Conservation (phyloP, 331 rosid species). For the Rosa hybrid region DNA sequence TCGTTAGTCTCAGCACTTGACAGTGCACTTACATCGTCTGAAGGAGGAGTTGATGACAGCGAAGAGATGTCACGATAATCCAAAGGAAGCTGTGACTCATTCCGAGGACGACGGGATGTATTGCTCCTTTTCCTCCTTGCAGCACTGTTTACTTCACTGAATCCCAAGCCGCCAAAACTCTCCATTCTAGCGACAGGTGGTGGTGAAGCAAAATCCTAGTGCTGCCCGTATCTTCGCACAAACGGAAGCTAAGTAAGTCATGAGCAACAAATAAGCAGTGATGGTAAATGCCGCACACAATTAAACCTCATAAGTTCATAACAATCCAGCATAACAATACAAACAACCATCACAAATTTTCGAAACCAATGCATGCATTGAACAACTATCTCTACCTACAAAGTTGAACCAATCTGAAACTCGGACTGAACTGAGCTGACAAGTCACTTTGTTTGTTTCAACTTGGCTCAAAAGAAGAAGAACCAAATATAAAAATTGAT, state of each 20-base stretch:
- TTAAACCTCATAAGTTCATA: not conserved
- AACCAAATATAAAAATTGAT: not conserved
- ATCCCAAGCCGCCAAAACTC: conserved; percentile 37
- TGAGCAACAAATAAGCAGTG: not conserved
- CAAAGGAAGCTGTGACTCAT: conserved; percentile 29
- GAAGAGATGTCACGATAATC: conserved; percentile 34
- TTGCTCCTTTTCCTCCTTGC: conserved; percentile 44
- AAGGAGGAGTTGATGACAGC: conserved; percentile 36
- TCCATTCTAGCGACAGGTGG: conserved; percentile 23
- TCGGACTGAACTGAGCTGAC: not conserved
- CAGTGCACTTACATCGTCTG: conserved; percentile 37
- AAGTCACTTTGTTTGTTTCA: not conserved
- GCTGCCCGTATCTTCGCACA: conserved; percentile 13
- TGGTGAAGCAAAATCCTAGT: conserved; percentile 7
- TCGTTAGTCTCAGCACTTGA: conserved; percentile 30
- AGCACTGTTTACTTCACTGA: conserved; percentile 30
- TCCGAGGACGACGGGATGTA: conserved; percentile 42
- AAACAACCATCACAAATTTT: not conserved
- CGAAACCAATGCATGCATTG: not conserved
- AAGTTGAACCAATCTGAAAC: not conserved
- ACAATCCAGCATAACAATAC: not conserved
- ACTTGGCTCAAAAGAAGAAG: not conserved
- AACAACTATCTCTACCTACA: not conserved
- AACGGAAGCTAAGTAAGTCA: not conserved
- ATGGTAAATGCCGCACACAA: not conserved